Conservation (phyloP, 2,329 filamentous ascomycete species). For the Arthrobotrys sinensis region DNA sequence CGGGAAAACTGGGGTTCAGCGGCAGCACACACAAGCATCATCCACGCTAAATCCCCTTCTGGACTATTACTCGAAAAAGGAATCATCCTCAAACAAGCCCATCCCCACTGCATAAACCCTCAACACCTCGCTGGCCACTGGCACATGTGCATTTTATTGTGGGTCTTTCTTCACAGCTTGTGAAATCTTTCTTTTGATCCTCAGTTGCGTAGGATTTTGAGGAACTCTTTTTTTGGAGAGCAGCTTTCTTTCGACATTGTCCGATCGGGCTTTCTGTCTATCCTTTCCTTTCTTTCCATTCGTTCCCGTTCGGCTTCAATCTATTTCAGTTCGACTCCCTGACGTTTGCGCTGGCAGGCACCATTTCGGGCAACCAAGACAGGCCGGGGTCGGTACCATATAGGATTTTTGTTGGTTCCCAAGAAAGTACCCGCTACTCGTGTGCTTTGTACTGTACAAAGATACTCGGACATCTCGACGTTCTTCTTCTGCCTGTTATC, state of each 20-base stretch:
- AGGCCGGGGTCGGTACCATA: constrained; percentile 42
- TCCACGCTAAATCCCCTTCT: constrained; percentile 56
- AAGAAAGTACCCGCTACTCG: constrained; percentile 52
- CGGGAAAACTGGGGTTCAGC: constrained; percentile 53
- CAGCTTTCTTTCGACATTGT: constrained; percentile 28
- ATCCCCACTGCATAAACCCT: constrained; percentile 52
- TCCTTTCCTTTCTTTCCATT: constrained; percentile 36
- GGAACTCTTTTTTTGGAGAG: constrained; percentile 30
- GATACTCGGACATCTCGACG: constrained; percentile 34
- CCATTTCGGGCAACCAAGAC: constrained; percentile 19
- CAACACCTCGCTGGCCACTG: constrained; percentile 39
- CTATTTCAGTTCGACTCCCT: constrained; percentile 50
- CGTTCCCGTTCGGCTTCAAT: constrained; percentile 38
- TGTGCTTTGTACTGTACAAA: constrained; percentile 43
- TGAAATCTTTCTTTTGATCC: constrained; percentile 39
- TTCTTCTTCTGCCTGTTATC: constrained; percentile 32
- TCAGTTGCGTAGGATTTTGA: constrained; percentile 37
- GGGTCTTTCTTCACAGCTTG: constrained; percentile 36
- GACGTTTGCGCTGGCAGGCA: constrained; percentile 49
- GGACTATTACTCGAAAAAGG: constrained; percentile 60
- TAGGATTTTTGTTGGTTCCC: constrained; percentile 44
- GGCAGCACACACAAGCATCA: constrained; percentile 57
- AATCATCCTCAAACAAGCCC: constrained; percentile 61
- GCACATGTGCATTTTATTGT: constrained; percentile 50
- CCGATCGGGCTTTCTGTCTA: constrained; percentile 37